Evolutionary conservation across 192 early-diverging fungal species (phyloP), one percentile per base, ranked within the genome.

Genomic region (Podila epicladia): DNA sequence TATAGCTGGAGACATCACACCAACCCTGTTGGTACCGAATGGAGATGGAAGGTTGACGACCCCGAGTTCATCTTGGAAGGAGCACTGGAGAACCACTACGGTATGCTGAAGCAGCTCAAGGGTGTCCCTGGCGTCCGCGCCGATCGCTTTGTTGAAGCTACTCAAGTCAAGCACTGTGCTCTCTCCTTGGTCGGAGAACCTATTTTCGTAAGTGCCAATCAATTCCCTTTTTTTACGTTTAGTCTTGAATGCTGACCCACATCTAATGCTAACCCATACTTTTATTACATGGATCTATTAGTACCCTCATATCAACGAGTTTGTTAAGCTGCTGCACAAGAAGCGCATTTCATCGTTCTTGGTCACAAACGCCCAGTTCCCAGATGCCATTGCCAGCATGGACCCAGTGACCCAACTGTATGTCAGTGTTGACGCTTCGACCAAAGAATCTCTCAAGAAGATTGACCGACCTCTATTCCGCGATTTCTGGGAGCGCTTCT

Each of bases 291-390:
- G 85, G 83, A 45, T 82, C 88, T 41, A 58, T 19, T 70, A 84
- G 90, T 94, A 94, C 73, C 91, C 92, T 28, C 87, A 92, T 48
- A 94, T 94, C 87, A 94, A 94, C 63, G 92, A 93, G 37, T 91
- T 93, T 73, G 85, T 93, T 9, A 85, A 87, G 22, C 63, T 92
- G 64, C 68, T 94, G 59, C 93, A 94, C 64, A 74, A 91, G 58
- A 86, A 85, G 58, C 79, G 85, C 31, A 91, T 94, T 51, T 92
- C 91, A 0, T 91, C 92, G 0, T 94, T 94, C 85, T 66, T 94
- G 64, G 93, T 94, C 5, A 93, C 92, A 24, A 94, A 94, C 66
- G 91, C 92, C 28, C 93, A 94, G 69, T 92, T 92, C 74, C 93
- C 92, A 11, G 89, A 90, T n/a, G 79, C 85, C 37, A 91, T 91